Evolutionary conservation across 768 basidiomycete species (phyloP).

Genomic region (Rhodocollybia butyracea): DNA sequence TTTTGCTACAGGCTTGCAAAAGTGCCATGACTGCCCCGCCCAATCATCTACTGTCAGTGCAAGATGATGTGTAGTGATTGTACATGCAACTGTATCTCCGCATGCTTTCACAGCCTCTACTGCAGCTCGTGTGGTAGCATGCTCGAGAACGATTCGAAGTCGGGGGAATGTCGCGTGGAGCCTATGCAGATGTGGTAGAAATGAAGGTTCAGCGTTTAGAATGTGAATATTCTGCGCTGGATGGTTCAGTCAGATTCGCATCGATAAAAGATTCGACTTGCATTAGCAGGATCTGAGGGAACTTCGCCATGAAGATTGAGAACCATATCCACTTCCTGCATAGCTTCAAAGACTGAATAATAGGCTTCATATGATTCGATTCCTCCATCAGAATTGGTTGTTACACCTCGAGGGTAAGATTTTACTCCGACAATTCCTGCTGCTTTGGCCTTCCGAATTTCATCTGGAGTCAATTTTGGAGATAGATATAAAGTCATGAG

Average conservation of each 20-base stretch:
- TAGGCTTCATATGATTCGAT: slow-evolving; percentile 95
- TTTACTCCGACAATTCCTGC: slow-evolving; percentile 92
- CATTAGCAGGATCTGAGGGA: slow-evolving; percentile 71
- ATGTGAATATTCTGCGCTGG: slow-evolving; percentile 83
- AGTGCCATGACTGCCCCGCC: slow-evolving; percentile 93
- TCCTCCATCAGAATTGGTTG: slow-evolving; percentile 94
- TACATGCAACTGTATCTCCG: slow-evolving; percentile 86
- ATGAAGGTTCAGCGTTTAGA: slow-evolving; percentile 88
- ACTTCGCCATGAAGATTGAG: slow-evolving; percentile 97
- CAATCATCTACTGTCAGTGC: slow-evolving; percentile 93
- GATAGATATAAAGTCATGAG: slow-evolving; percentile 97
- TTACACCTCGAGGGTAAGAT: slow-evolving; percentile 95
- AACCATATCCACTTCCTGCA: slow-evolving; percentile 93
- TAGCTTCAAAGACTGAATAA: slow-evolving; percentile 89
- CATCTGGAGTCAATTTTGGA: slow-evolving; percentile 83
- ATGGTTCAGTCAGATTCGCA: slow-evolving; percentile 6
- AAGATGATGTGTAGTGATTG: slow-evolving; percentile 96
- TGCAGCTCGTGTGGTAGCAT: slow-evolving; percentile 91
- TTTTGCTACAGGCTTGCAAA: slow-evolving; percentile 98
- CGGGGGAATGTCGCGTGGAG: slow-evolving; percentile 82
- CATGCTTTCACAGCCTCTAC: slow-evolving; percentile 80
- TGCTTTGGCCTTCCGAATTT: slow-evolving; percentile 82
- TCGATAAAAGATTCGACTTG: slow-evolving; percentile 30
- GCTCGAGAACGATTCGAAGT: slow-evolving; percentile 94
- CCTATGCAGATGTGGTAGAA: slow-evolving; percentile 82